Evolutionary conservation across 805 yeast genomes (phyloP), one percentile per base, ranked within the genome.

Genomic region (Starmerella vaccinii): DNA sequence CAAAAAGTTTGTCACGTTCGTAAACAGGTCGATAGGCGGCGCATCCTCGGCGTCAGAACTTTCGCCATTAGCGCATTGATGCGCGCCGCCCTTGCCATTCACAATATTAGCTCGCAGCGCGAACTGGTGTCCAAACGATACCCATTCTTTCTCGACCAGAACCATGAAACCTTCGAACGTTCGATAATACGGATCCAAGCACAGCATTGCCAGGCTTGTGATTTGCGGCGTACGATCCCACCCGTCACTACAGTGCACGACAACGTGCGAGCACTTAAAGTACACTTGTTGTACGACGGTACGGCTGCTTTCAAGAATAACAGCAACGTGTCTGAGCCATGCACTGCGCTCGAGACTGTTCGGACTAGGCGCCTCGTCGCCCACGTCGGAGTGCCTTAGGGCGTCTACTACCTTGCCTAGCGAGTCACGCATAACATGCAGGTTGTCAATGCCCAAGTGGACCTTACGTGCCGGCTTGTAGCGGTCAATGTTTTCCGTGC

Each of bases 191-290:
- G 97, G 97, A 64, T 92, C 97, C 8, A 89, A 70, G 61, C 95
- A 85, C 5, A 92, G 67, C 66, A 90, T 90, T 22, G 89, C 77
- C 54, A 92, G 68, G 2, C 95, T 82, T 5, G 88, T 75, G 1
- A 89, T 77, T 63, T 92, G 97, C 0, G 97, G 79, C 0, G 98
- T 92, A 51, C 98, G 72, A 63, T 92, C 98, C 98, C 98, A 92
- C 1, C 98, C 98, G 69, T 92, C 98, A 0, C 97, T 87, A 64
- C 98, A 92, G 68, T 92, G 98, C 6, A 92, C 76, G 9, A 92
- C 63, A 4, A 90, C 74, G 64, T 90, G 94, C 18, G 92, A 83
- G 55, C 81, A 78, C 65, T 87, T 86, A 59, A 82, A 77, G 49
- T 85, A 84, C 21, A 92, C 75, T n/a, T 90, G 83, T 61, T 86